phyloP scores from a whole-genome alignment of 2,329 filamentous ascomycete genomes.

The Claviceps sp. region DNA sequence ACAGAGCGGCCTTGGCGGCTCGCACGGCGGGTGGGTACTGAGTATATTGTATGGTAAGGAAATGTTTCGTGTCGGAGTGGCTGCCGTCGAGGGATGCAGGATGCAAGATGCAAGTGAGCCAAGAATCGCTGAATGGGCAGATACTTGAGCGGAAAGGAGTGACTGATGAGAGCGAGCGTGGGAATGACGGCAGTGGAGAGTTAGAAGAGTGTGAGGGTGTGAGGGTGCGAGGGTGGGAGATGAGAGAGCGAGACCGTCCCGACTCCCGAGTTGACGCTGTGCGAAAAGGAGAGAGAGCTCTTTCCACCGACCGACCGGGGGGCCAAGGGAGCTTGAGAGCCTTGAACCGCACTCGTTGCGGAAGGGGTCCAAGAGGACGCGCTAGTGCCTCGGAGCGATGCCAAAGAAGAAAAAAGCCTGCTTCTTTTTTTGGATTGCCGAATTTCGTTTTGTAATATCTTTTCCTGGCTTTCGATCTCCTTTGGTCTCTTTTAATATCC shows the following conservation, averaged over 20 bases:
- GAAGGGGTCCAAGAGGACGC: slow-evolving; percentile 17
- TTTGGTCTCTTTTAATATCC: too few relatives aligned
- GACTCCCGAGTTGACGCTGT: too few relatives aligned
- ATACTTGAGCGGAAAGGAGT: slow-evolving; percentile 21
- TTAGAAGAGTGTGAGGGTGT: too few relatives aligned
- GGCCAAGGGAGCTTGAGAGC: slow-evolving; percentile 2
- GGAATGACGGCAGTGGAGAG: background rate
- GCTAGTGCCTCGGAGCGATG: slow-evolving; percentile 11
- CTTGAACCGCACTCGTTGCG: slow-evolving; percentile 22
- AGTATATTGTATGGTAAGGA: background rate
- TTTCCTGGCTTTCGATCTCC: too few relatives aligned
- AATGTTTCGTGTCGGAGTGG: slow-evolving; percentile 1
- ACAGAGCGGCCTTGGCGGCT: background rate
- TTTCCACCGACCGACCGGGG: slow-evolving; percentile 7
- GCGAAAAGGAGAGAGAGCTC: slow-evolving; percentile 15
- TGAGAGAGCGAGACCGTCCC: slow-evolving; percentile 15
- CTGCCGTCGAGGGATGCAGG: slow-evolving; percentile 6
- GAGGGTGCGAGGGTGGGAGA: background rate
- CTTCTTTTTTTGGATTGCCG: background rate
- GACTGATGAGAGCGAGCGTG: slow-evolving; percentile 24
- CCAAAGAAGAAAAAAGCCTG: background rate
- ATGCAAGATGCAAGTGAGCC: slow-evolving; percentile 8
- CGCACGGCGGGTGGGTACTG: background rate
- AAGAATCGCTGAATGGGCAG: background rate
- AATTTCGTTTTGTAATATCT: too few relatives aligned